Evolutionary conservation across 441 rosid genomes (phyloP).

Genomic region (Hura crepitans): DNA sequence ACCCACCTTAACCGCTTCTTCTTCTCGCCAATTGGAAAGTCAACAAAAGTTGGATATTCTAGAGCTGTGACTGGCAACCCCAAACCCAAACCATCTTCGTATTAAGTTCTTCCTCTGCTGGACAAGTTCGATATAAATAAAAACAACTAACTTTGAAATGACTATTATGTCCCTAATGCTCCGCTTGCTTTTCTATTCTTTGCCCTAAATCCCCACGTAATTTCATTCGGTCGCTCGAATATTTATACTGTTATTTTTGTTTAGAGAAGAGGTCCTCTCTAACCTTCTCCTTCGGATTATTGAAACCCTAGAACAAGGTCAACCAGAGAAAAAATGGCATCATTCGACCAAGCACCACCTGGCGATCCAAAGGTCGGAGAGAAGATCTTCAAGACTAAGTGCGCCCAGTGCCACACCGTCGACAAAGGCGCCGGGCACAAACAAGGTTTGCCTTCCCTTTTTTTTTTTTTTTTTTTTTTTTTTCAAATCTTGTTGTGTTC

Average conservation of each 20-base stretch:
- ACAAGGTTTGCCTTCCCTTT: slow-evolving; percentile 45
- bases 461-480: neutral
- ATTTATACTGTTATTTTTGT: too few relatives aligned
- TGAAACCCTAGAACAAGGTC: neutral
- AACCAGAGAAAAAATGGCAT: slow-evolving; percentile 47
- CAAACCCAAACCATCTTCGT: too few relatives aligned
- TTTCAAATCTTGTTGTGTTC: too few relatives aligned
- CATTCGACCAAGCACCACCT: slow-evolving; percentile 52
- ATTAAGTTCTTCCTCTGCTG: too few relatives aligned
- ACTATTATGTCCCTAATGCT: neutral
- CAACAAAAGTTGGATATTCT: neutral
- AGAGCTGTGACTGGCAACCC: too few relatives aligned
- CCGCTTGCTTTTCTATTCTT: too few relatives aligned
- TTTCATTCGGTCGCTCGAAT: too few relatives aligned
- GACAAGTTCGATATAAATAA: too few relatives aligned
- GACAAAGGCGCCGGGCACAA: slow-evolving; percentile 88
- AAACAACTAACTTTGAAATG: too few relatives aligned
- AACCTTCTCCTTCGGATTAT: neutral
- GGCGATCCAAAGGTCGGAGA: slow-evolving; percentile 58
- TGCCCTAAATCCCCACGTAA: too few relatives aligned
- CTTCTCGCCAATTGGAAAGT: neutral
- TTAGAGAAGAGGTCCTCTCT: too few relatives aligned
- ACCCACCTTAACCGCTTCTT: neutral
- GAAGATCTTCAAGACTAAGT: slow-evolving; percentile 76
- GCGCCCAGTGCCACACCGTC: slow-evolving; percentile 88